Conservation (phyloP, 2,329 filamentous ascomycete genomes). For the Phialophora expanda region DNA sequence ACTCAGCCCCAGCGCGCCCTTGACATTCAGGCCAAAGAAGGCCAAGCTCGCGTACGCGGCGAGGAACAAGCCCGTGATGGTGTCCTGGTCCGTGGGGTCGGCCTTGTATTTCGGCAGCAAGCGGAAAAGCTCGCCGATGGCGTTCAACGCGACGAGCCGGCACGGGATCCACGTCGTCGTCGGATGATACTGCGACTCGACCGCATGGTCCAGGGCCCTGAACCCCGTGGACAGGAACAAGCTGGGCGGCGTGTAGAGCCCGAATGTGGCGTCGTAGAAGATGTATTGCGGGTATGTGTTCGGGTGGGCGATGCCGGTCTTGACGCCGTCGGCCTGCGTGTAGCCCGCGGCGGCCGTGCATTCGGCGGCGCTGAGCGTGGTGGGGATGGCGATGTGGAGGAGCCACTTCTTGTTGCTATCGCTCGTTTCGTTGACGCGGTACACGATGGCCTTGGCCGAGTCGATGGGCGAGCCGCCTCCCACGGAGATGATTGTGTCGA, state of each 20-base stretch:
- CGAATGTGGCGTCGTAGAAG: constrained; percentile 58
- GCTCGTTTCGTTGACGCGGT: constrained; percentile 50
- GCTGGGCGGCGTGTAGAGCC: constrained; percentile 55
- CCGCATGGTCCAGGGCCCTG: constrained; percentile 61
- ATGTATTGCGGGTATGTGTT: constrained; percentile 40
- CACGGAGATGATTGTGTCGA: constrained; percentile 62
- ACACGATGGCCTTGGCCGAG: constrained; percentile 55
- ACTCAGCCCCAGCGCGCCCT: constrained; percentile 45
- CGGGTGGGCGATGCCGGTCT: constrained; percentile 49
- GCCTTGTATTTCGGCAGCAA: constrained; percentile 55
- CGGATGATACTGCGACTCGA: constrained; percentile 61
- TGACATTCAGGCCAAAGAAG: constrained; percentile 57
- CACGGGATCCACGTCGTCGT: constrained; percentile 58
- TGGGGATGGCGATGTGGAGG: constrained; percentile 56
- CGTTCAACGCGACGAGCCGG: constrained; percentile 52
- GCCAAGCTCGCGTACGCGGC: constrained; percentile 59
- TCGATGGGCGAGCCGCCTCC: constrained; percentile 64
- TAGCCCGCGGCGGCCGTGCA: constrained; percentile 60
- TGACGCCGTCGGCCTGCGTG: constrained; percentile 56
- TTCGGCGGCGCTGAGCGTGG: constrained; percentile 60
- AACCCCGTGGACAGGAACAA: constrained; percentile 60
- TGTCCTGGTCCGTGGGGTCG: constrained; percentile 48
- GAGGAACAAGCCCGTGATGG: constrained; percentile 58
- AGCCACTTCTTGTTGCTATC: constrained; percentile 46
- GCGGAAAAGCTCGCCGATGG: constrained; percentile 55